Base-by-base conservation (phyloP, 371 early-diverging fungal genomes). In the Fennellomyces sp. region DNA sequence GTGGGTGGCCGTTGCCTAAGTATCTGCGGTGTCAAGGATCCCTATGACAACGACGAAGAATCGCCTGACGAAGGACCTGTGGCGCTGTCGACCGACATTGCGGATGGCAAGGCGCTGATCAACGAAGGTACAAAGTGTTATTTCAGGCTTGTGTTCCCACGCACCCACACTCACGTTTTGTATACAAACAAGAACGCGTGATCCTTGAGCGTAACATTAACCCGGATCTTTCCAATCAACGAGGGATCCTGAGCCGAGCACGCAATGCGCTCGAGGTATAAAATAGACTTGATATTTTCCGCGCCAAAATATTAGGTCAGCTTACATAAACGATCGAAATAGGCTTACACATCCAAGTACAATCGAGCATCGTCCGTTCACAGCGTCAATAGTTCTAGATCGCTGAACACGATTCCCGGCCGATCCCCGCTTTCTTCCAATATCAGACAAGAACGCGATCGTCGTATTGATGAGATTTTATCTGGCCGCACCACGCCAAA, bases 1-100 rank as follows among this genome's bases (percentile, higher is more conserved):
- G 74, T 94, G 3, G 92, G 93, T 65, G 91, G 88, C 17, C 86
- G 91, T 19, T 82, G 93, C 31, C 72, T 91, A 61, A 76, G 84
- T 11, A n/a, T 87, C 17, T 89, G 85, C 68, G 83, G 84, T 13
- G 73, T 88, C 21, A 78, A 82, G n/a, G 78, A 80, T 52, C 78
- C 76, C 58, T 84, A 88, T 64, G 81, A 83, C 38, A 75, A 80
- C 50, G 78, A 80, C 58, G 75, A 80, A 19, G 73, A 75, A 39
- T 72, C 66, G n/a, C 61, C 68, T 12, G 76, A 77, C 13, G 71
- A 69, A 35, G 71, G 71, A 21, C 68, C 38, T 12, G 58, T 58
- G 10, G 35, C 64, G 1, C 26, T 77, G 5, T 68, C 72, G 59
- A 65, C 70, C 6, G 82, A 82, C 15, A 60, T 71, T 35, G 76